Conservation (phyloP, 2,329 filamentous ascomycete species). For the Cryphonectria nitschkei region DNA sequence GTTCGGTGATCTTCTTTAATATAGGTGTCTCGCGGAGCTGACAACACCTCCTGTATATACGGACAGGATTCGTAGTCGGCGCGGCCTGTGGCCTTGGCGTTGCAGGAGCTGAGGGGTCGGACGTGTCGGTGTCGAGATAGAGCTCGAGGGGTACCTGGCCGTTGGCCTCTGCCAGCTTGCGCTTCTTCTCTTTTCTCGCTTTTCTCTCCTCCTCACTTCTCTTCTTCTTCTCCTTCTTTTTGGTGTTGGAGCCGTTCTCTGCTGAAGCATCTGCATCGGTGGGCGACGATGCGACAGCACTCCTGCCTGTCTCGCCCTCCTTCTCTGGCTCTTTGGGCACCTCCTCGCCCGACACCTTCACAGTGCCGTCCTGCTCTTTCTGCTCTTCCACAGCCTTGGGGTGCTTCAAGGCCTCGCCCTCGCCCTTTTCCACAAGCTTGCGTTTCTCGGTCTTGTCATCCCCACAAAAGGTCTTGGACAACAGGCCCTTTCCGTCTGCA, state of each 20-base stretch:
- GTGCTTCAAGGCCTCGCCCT: constrained; percentile 74
- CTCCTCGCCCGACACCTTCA: constrained; percentile 47
- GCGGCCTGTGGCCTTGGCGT: constrained; percentile 61
- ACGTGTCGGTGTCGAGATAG: constrained; percentile 69
- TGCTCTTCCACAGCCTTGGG: constrained; percentile 64
- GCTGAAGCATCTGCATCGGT: constrained; percentile 17
- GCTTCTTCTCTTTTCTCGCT: constrained; percentile 86
- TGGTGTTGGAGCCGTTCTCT: constrained; percentile 43
- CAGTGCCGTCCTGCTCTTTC: constrained; percentile 47
- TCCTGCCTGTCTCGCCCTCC: constrained; percentile 35
- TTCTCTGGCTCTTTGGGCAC: constrained; percentile 46
- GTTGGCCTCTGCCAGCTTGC: constrained; percentile 83
- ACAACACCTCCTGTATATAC: constrained; percentile 93
- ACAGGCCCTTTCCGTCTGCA: constrained; percentile 58
- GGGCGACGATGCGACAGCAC: constrained; percentile 27
- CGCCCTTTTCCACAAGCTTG: constrained; percentile 68
- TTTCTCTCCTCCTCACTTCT: constrained; percentile 91
- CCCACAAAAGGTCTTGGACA: constrained; percentile 49
- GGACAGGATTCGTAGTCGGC: constrained; percentile 86
- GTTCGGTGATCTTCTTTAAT: constrained; percentile 87
- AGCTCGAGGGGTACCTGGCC: constrained; percentile 86
- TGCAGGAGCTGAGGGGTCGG: constrained; percentile 38
- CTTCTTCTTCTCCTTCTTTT: constrained; percentile 96
- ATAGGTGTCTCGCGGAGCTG: constrained; percentile 92
- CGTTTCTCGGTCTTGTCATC: constrained; percentile 64